Percentiles rank a stretch among this genome's conserved stretches.
phyloP scores from a whole-genome alignment of 2,329 filamentous ascomycete genomes.

The Aspergillus sp. region DNA sequence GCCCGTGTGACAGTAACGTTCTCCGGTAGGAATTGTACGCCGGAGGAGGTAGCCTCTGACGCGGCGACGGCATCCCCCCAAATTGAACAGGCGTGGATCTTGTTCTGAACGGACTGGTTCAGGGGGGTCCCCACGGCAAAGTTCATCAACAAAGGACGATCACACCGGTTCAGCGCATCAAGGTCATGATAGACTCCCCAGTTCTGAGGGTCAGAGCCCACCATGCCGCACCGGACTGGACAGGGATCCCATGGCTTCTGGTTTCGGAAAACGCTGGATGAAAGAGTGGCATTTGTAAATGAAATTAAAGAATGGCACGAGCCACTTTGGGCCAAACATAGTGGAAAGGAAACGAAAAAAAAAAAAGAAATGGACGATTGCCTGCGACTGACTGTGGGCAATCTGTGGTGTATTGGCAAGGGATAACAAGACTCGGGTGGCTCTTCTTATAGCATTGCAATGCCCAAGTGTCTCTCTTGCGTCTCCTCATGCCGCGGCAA shows the following conservation, averaged over 20 bases:
- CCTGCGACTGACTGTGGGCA: not conserved
- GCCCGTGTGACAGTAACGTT: slow-evolving; percentile 2
- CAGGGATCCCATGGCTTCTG: slow-evolving; percentile 5
- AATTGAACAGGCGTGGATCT: slow-evolving; percentile 6
- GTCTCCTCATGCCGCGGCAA: not conserved
- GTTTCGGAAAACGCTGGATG: not conserved
- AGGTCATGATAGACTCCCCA: slow-evolving; percentile 4
- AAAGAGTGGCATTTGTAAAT: slow-evolving; percentile 1
- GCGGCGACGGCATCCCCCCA: slow-evolving; percentile 3
- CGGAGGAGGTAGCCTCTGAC: not conserved
- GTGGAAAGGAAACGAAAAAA: slow-evolving; percentile 3
- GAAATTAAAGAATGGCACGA: too few relatives aligned
- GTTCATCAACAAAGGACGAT: slow-evolving; percentile 4
- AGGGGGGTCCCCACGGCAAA: slow-evolving; percentile 1
- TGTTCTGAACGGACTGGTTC: not conserved
- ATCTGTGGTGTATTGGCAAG: not conserved
- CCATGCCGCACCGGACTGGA: slow-evolving; percentile 3
- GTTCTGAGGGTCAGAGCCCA: slow-evolving; percentile 1
- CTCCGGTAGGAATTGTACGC: not conserved
- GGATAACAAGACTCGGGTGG: not conserved
- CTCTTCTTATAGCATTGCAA: not conserved
- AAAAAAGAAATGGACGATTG: not conserved
- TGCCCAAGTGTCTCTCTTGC: not conserved
- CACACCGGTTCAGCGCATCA: slow-evolving; percentile 5
- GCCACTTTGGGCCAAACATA: too few relatives aligned